phyloP scores from a whole-genome alignment of 2,329 filamentous ascomycete genomes.

The Talaromyces sp. region DNA sequence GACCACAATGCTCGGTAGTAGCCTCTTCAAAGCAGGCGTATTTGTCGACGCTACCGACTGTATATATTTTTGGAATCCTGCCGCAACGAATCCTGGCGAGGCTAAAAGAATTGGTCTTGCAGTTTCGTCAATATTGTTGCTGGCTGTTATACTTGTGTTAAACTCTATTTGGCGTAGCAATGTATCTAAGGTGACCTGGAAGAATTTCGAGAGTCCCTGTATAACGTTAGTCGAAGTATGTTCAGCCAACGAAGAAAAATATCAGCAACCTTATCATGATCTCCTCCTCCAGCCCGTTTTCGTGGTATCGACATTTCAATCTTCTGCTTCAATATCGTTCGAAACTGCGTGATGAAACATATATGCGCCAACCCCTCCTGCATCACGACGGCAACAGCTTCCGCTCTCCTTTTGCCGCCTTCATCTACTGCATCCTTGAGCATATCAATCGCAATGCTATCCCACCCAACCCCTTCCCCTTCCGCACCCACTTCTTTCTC shows the following conservation, averaged over 20 bases:
- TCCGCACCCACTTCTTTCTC: slow-evolving; percentile 65
- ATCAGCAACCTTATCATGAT: slow-evolving; percentile 46
- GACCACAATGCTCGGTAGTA: slow-evolving; percentile 59
- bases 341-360: slow-evolving; percentile 50
- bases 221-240: neutral
- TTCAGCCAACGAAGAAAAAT: neutral
- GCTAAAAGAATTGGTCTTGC: slow-evolving; percentile 71
- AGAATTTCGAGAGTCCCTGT: slow-evolving; percentile 71
- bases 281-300: slow-evolving; percentile 46
- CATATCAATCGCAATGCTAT: slow-evolving; percentile 77
- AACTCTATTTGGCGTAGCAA: slow-evolving; percentile 78
- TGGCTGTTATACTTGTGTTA: slow-evolving; percentile 39
- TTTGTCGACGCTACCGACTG: slow-evolving; percentile 59
- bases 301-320: slow-evolving; percentile 48
- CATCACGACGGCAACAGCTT: slow-evolving; percentile 88
- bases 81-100: slow-evolving; percentile 82
- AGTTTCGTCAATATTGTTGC: slow-evolving; percentile 32
- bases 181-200: slow-evolving; percentile 69
- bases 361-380: slow-evolving; percentile 63
- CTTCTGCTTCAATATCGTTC: slow-evolving; percentile 49
- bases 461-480: slow-evolving; percentile 64
- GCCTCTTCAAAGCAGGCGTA: slow-evolving; percentile 63
- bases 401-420: slow-evolving; percentile 65
- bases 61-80: slow-evolving; percentile 74
- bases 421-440: slow-evolving; percentile 75